Conservation (phyloP, 768 basidiomycete species). For the Lactarius hatsudake region DNA sequence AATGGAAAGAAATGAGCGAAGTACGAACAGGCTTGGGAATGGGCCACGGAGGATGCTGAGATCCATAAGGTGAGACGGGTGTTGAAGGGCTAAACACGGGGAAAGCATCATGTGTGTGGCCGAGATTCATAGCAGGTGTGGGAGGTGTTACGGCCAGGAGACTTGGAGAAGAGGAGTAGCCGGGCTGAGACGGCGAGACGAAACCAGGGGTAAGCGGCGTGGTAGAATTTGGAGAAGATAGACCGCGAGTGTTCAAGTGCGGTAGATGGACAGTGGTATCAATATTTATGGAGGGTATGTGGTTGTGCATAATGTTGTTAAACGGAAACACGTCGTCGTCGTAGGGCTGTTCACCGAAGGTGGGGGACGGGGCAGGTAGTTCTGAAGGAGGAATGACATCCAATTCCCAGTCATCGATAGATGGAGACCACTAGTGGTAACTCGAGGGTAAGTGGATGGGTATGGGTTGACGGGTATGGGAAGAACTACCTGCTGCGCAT, state of each 20-base stretch:
- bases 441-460: neutral
- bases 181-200: slow-evolving; percentile 21
- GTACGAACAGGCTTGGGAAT: slow-evolving; percentile 7
- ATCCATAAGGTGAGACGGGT: slow-evolving; percentile 19
- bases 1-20: neutral
- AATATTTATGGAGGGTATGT: slow-evolving; percentile 19
- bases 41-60: neutral
- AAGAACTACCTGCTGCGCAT: slow-evolving; percentile 18
- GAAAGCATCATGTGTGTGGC: neutral
- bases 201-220: slow-evolving; percentile 24
- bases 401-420: slow-evolving; percentile 4
- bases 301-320: neutral
- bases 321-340: neutral
- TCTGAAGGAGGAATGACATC: slow-evolving; percentile 1
- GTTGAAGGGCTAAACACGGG: neutral
- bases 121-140: slow-evolving; percentile 12
- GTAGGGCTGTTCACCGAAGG: slow-evolving; percentile 1
- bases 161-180: slow-evolving; percentile 24
- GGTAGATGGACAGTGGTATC: slow-evolving; percentile 16
- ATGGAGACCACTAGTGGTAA: slow-evolving; percentile 1
- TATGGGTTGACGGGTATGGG: neutral
- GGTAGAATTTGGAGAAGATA: slow-evolving; percentile 14
- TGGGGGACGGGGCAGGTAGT: neutral
- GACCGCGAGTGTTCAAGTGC: slow-evolving; percentile 2
- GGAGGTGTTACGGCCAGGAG: slow-evolving; percentile 15